Percentiles rank a stretch among this genome's conserved stretches.
phyloP scores from a whole-genome alignment of 176 grass and related monocot species.

The Triticum urartu region DNA sequence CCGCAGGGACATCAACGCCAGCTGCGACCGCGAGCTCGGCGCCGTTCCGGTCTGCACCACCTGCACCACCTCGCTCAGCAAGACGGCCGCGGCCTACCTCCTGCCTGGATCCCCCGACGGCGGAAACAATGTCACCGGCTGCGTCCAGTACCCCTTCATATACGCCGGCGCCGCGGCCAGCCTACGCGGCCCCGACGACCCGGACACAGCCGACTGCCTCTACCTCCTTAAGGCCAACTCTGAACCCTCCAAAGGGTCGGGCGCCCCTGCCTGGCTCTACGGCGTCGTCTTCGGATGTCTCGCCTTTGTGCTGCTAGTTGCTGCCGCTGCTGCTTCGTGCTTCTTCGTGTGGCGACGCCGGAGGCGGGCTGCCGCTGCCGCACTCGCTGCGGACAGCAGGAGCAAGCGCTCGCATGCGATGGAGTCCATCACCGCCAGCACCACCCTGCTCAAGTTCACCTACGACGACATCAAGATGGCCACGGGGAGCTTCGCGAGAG shows the following conservation, averaged over 20 bases:
- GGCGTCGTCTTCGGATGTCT: slow-evolving; percentile 46
- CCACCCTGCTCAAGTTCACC: slow-evolving; percentile 78
- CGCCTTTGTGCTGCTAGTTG: slow-evolving; percentile 26
- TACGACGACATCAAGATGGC: slow-evolving; percentile 79
- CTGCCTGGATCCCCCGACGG: slow-evolving; percentile 4
- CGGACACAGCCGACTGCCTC: slow-evolving; percentile 58
- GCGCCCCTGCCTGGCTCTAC: slow-evolving; percentile 38
- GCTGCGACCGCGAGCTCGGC: slow-evolving; percentile 59
- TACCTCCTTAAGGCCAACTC: slow-evolving; percentile 51
- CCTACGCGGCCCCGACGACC: slow-evolving; percentile 41
- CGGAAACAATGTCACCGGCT: slow-evolving; percentile 56
- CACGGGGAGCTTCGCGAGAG: slow-evolving; percentile 52
- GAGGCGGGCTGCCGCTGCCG: neutral
- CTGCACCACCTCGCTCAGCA: slow-evolving; percentile 62
- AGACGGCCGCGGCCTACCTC: slow-evolving; percentile 61
- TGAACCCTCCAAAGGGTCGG: neutral
- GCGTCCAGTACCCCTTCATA: slow-evolving; percentile 66
- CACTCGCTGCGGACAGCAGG: slow-evolving; percentile 15
- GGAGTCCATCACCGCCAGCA: slow-evolving; percentile 85
- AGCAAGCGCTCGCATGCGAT: slow-evolving; percentile 57
- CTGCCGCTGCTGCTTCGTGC: neutral
- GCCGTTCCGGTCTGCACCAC: slow-evolving; percentile 54
- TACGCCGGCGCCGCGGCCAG: slow-evolving; percentile 62
- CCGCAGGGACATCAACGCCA: slow-evolving; percentile 43
- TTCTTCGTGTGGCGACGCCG: slow-evolving; percentile 18